A percentile compares a stretch with the other conserved stretches of the same genome.
phyloP scores from a whole-genome alignment of 2,329 filamentous ascomycete genomes.

The Aspergillus sojae region DNA sequence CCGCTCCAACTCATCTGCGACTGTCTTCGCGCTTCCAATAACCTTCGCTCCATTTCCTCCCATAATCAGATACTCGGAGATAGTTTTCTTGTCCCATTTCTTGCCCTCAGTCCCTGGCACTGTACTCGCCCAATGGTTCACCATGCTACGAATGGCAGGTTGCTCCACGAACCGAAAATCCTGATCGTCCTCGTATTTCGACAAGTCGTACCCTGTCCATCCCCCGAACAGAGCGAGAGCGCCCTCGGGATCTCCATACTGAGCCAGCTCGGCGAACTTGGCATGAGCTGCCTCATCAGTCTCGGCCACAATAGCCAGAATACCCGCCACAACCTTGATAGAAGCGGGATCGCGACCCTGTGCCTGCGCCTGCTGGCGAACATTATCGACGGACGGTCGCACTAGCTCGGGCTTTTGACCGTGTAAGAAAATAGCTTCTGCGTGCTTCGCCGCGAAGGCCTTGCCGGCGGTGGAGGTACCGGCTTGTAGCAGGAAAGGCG shows the following conservation, averaged over 20 bases:
- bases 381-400: conserved; percentile 44
- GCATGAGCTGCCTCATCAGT: conserved; percentile 49
- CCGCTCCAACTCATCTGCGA: conserved; percentile 41
- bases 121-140: conserved; percentile 48
- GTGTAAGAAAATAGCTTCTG: conserved; percentile 51
- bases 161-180: conserved; percentile 48
- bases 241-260: conserved; percentile 50
- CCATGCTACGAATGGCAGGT: conserved; percentile 48
- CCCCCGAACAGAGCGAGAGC: conserved; percentile 51
- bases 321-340: conserved; percentile 50
- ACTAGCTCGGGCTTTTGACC: conserved; percentile 49
- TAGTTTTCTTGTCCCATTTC: conserved; percentile 43
- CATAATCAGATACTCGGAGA: conserved; percentile 37
- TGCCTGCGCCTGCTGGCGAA: conserved; percentile 41
- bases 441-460: conserved; percentile 48
- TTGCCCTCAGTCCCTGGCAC: conserved; percentile 44
- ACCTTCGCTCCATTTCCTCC: conserved; percentile 41
- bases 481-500: conserved; percentile 61
- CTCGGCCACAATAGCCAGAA: conserved; percentile 48
- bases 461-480: conserved; percentile 51
- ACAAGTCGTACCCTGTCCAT: conserved; percentile 51
- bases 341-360: conserved; percentile 42
- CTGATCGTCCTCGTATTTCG: conserved; percentile 46
- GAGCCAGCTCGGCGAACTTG: conserved; percentile 45
- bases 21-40: conserved; percentile 39